Percentiles rank a stretch among this genome's conserved stretches.
Conservation (phyloP, 179 eudicot genomes). For the Drosera spatulata region DNA sequence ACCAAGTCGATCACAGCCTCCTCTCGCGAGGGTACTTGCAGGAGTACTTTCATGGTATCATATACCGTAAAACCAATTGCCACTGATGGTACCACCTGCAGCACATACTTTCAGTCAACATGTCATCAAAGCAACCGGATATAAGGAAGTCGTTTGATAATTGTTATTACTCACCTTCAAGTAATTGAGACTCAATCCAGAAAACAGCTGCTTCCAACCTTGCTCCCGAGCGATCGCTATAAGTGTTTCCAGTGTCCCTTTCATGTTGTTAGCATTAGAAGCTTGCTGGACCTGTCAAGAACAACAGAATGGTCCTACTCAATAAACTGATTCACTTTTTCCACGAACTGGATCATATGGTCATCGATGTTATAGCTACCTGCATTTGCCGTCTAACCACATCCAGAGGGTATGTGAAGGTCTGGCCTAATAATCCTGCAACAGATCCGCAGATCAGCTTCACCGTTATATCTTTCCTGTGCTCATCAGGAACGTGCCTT, state of each 20-base stretch:
- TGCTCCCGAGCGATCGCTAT: constrained; percentile 46
- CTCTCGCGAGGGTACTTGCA: constrained; percentile 70
- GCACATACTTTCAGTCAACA: neutral
- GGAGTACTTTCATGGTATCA: constrained; percentile 62
- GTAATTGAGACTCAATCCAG: constrained; percentile 91
- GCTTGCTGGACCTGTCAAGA: constrained; percentile 55
- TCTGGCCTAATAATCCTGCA: constrained; percentile 89
- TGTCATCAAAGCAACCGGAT: neutral
- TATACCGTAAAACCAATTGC: constrained; percentile 89
- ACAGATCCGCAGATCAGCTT: constrained; percentile 81
- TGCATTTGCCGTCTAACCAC: constrained; percentile 97
- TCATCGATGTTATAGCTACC: constrained; percentile 23
- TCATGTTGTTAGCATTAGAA: constrained; percentile 30
- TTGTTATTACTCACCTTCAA: constrained; percentile 39
- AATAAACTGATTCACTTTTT: neutral
- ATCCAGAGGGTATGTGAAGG: constrained; percentile 91
- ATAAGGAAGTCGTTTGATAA: neutral
- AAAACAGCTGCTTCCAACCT: constrained; percentile 86
- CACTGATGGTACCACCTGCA: constrained; percentile 90
- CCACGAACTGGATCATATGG: no score
- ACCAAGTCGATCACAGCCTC: constrained; percentile 37
- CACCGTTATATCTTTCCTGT: constrained; percentile 57
- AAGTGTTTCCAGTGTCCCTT: constrained; percentile 66
- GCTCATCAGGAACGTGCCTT: constrained; percentile 62
- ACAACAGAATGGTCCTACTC: neutral